Conservation (phyloP, 352 stramenopile species). For the Pythium aristosporum region DNA sequence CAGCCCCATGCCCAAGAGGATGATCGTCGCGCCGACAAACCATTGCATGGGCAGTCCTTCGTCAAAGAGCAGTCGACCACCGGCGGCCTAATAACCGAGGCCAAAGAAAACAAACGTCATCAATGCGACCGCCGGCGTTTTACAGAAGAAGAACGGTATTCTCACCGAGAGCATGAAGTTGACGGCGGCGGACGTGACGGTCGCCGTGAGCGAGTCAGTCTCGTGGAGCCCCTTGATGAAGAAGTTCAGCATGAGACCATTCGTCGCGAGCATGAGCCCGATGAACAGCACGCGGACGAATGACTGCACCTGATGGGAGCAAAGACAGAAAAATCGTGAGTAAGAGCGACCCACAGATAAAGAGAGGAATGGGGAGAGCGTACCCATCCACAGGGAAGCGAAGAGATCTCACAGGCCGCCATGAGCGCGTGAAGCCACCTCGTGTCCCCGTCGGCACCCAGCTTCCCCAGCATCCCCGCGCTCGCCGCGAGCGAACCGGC, state of each 20-base stretch:
- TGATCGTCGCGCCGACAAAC: slow-evolving; percentile 73
- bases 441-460: slow-evolving; percentile 41
- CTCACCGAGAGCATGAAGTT: slow-evolving; percentile 82
- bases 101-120: not conserved
- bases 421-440: slow-evolving; percentile 24
- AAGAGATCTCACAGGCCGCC: slow-evolving; percentile 18
- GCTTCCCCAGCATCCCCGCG: slow-evolving; percentile 61
- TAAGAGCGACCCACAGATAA: slow-evolving; percentile 8
- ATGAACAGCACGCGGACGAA: slow-evolving; percentile 54
- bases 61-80: slow-evolving; percentile 60
- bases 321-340: not conserved
- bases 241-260: slow-evolving; percentile 77
- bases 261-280: slow-evolving; percentile 65
- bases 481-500: slow-evolving; percentile 55
- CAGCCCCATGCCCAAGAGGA: slow-evolving; percentile 65
- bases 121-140: not conserved
- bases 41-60: slow-evolving; percentile 70
- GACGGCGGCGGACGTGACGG: slow-evolving; percentile 72
- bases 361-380: not conserved
- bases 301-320: slow-evolving; percentile 21
- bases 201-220: slow-evolving; percentile 84
- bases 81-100: slow-evolving; percentile 34
- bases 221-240: slow-evolving; percentile 83
- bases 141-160: not conserved
- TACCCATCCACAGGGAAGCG: slow-evolving; percentile 12